Percentiles rank a stretch among this genome's conserved stretches.
Conservation (phyloP, 2,329 filamentous ascomycete genomes). For the Verticillium nubilum region DNA sequence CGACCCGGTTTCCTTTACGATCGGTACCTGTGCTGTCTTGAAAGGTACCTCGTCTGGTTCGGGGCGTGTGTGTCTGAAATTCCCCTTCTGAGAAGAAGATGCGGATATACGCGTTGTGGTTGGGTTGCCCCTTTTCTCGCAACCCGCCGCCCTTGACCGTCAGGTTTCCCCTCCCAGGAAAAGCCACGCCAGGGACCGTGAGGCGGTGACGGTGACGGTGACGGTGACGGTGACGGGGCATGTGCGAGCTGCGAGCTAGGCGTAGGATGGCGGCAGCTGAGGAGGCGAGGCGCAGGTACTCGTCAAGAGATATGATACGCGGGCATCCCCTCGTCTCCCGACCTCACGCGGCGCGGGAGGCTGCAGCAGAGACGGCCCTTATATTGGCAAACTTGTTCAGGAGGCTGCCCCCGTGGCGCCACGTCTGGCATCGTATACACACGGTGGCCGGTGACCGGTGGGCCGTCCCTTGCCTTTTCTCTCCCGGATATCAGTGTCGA, state of each 20-base stretch:
- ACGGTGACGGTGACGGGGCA: not conserved
- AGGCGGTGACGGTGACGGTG: not conserved
- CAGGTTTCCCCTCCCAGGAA: no score
- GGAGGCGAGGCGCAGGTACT: not conserved
- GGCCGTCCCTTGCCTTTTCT: not conserved
- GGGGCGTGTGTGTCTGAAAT: not conserved
- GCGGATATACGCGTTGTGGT: no score
- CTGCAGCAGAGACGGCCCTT: not conserved
- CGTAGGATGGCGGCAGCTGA: not conserved
- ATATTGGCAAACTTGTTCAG: not conserved
- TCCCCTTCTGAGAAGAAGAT: not conserved
- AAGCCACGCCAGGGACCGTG: not conserved
- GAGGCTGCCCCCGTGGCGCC: not conserved
- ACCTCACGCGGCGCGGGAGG: not conserved
- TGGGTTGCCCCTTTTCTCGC: not conserved
- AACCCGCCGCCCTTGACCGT: no score
- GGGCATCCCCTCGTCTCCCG: not conserved
- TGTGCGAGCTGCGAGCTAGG: no score
- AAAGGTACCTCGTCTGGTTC: not conserved
- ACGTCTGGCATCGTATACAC: not conserved
- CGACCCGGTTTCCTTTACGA: not conserved
- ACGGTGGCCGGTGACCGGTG: not conserved
- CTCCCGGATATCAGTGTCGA: no score
- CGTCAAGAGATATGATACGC: not conserved
- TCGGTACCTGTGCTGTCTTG: not conserved